A percentile compares a stretch with the other conserved stretches of the same genome.
Evolutionary conservation across 2,329 filamentous ascomycete genomes (phyloP).

Genomic region (Aureobasidium sp.): DNA sequence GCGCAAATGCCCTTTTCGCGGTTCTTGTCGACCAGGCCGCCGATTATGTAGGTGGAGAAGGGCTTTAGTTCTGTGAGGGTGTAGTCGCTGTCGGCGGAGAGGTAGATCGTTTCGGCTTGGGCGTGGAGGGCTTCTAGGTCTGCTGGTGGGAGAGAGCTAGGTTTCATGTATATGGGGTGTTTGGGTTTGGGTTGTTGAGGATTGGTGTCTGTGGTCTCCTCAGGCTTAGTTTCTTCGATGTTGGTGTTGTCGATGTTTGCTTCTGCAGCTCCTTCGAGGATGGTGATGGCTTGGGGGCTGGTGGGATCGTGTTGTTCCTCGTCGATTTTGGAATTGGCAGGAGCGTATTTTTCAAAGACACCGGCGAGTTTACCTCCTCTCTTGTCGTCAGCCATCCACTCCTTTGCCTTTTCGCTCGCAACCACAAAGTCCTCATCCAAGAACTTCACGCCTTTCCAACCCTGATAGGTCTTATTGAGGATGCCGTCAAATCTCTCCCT

Average conservation of each 20-base stretch:
- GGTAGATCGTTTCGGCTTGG: conserved; percentile 65
- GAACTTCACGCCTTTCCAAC: conserved; percentile 75
- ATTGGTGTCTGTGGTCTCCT: not conserved
- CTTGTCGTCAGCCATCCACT: conserved; percentile 55
- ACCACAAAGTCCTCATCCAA: conserved; percentile 66
- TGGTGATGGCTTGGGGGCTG: not conserved
- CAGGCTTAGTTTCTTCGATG: not conserved
- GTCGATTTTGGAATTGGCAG: not conserved
- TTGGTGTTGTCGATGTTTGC: not conserved
- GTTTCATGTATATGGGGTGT: not conserved
- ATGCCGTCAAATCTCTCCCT: conserved; percentile 73
- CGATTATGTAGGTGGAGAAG: conserved; percentile 86
- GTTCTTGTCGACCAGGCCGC: conserved; percentile 92
- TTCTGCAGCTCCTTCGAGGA: not conserved
- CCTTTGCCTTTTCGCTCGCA: conserved; percentile 58
- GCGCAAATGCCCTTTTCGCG: conserved; percentile 93
- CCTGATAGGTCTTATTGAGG: conserved; percentile 61
- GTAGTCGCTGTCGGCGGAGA: conserved; percentile 84
- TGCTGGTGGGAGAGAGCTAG: not conserved
- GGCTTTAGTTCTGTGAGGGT: conserved; percentile 77
- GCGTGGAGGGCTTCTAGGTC: not conserved
- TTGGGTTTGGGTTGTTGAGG: conserved; percentile 24
- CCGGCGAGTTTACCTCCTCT: conserved; percentile 54
- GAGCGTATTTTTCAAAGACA: conserved; percentile 25
- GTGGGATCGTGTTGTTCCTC: not conserved